Evolutionary conservation across 139 green algal genomes (phyloP).

Genomic region (Picochlorum sp.): DNA sequence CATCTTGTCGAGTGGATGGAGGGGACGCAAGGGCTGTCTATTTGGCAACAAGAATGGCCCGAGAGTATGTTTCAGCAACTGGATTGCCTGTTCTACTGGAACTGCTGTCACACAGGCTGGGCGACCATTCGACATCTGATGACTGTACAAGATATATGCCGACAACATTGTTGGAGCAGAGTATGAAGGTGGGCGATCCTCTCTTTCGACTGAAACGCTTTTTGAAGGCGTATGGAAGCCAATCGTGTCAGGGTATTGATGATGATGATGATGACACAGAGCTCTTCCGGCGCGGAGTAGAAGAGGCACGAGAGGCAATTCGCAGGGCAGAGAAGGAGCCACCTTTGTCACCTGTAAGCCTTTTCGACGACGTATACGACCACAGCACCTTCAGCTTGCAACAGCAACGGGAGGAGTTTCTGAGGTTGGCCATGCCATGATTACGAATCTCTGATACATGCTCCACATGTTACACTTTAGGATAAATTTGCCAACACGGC

Average conservation of each 20-base stretch:
- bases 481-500: not conserved
- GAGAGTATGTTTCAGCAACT: constrained; percentile 32
- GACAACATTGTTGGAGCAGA: constrained; percentile 53
- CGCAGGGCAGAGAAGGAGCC: constrained; percentile 42
- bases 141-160: constrained; percentile 78
- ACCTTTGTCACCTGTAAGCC: constrained; percentile 49
- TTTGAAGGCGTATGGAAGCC: constrained; percentile 22
- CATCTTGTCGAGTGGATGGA: constrained; percentile 75
- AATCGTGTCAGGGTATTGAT: not conserved
- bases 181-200: constrained; percentile 71
- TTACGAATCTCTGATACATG: not conserved
- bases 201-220: constrained; percentile 63
- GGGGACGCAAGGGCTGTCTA: constrained; percentile 80
- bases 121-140: constrained; percentile 88
- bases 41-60: constrained; percentile 50
- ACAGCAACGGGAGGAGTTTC: constrained; percentile 43
- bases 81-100: constrained; percentile 67
- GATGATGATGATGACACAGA: not conserved
- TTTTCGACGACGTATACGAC: constrained; percentile 80
- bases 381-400: constrained; percentile 57
- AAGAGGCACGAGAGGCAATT: constrained; percentile 54
- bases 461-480: no score
- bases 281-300: no score
- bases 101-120: constrained; percentile 79
- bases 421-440: not conserved